A percentile compares a stretch with the other conserved stretches of the same genome.
Conservation (phyloP, 2,329 filamentous ascomycete genomes). For the Penicillium sp. region DNA sequence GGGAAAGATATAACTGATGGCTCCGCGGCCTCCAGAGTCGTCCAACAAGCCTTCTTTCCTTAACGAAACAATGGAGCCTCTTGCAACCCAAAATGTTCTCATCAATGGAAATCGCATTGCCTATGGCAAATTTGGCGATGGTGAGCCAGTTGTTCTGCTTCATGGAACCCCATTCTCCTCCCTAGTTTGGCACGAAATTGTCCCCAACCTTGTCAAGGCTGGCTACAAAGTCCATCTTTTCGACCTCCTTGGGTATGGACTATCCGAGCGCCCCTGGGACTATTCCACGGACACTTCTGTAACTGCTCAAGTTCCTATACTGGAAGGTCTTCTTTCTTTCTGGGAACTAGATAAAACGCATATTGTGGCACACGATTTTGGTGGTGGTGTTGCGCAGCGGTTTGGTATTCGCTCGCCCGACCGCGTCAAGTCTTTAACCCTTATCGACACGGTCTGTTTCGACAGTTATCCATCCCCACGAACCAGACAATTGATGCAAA, state of each 20-base stretch:
- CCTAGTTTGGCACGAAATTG: conserved; percentile 39
- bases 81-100: conserved; percentile 33
- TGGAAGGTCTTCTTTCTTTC: conserved; percentile 30
- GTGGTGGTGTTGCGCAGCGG: conserved; percentile 36
- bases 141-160: conserved; percentile 34
- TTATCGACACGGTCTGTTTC: conserved; percentile 39
- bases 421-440: conserved; percentile 29
- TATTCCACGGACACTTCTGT: conserved; percentile 37
- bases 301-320: conserved; percentile 35
- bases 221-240: conserved; percentile 34
- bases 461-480: conserved; percentile 41
- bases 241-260: conserved; percentile 39
- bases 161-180: conserved; percentile 42
- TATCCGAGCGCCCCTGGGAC: conserved; percentile 38
- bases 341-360: conserved; percentile 33
- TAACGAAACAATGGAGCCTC: conserved; percentile 15
- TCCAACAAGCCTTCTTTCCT: background rate
- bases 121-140: conserved; percentile 32
- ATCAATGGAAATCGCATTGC: conserved; percentile 32
- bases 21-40: background rate
- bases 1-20: background rate
- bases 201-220: conserved; percentile 24
- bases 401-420: conserved; percentile 29
- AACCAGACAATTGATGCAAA: conserved; percentile 36
- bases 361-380: conserved; percentile 38